Evolutionary conservation across 1,284 basidiomycete species (phyloP), one percentile per base, ranked within the genome.

Genomic region (Ceratobasidium sp.): DNA sequence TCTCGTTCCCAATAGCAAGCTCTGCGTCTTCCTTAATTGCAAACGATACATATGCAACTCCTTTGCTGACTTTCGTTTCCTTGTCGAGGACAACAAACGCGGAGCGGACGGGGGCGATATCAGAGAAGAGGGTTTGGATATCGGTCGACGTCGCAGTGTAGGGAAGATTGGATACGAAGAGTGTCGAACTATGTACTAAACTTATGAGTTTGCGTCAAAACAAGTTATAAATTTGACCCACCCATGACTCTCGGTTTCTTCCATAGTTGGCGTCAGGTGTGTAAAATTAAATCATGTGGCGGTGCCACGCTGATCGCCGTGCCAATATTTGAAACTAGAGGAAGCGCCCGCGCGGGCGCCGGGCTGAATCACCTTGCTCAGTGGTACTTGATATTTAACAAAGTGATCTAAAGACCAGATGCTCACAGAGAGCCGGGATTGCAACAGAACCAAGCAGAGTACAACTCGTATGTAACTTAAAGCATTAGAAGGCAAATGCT

Each of bases 21-120:
- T 93, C 88, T 2, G 97, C 98, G 84, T 99, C 98, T 79, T 98
- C 94, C 73, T 88, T 89, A 77, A 96, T 87, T 1, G 96, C 91
- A 83, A 97, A 99, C 0, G 95, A 93, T 76, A 99, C 95, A 82
- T 99, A 99, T 76, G 97, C 97, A n/a, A 99, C 96, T 78, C 97
- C 98, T 82, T 98, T 98, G 3, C 95, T 97, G 36, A 91, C 88
- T 48, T 93, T 92, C 0, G 92, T 90, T 48, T 76, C 62, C 59
- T 88, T 89, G 76, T 95, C 92, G 3, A 91, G 90, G 14, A 99
- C 97, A 1, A 99, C 91, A 81, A 99, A 99, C 0, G 96, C 97
- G 47, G 94, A 92, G 59, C 96, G 89, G 24, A 99, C 91, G 14
- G 97, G 98, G 1, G 96, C 98, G 77, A 98, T 89, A 81, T 97